Conservation (phyloP, 257 asterid species). For the Solanum tarapatanum region DNA sequence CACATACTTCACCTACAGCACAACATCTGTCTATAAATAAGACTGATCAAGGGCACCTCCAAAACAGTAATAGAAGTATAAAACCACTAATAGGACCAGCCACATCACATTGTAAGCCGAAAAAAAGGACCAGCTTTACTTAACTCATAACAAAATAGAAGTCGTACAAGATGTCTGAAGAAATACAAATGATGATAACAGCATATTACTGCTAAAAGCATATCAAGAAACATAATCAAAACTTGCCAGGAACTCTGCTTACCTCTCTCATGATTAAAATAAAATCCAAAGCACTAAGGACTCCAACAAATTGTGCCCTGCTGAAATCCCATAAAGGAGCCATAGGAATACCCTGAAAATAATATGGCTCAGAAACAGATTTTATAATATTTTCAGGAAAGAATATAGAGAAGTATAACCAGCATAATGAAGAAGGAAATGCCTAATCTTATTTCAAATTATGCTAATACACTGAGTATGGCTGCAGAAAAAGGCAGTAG, state of each 20-base stretch:
- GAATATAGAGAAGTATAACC: not conserved
- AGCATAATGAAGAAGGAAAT: not conserved
- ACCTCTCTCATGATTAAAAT: constrained; percentile 91
- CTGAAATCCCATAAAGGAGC: constrained; percentile 88
- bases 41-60: not conserved
- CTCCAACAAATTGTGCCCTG: constrained; percentile 72
- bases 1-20: not conserved
- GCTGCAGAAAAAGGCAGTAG: not conserved
- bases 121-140: not conserved
- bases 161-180: not conserved
- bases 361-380: not conserved
- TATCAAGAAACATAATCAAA: not conserved
- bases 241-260: constrained; percentile 2
- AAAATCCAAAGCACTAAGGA: constrained; percentile 80
- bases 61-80: not conserved
- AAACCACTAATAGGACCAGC: not conserved
- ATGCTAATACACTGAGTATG: not conserved
- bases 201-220: not conserved
- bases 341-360: constrained; percentile 66
- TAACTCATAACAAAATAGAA: not conserved
- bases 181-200: not conserved
- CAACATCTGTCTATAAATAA: not conserved
- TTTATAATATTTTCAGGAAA: not conserved
- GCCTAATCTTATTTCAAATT: not conserved
- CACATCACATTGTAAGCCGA: not conserved